Base-by-base conservation (phyloP, 345 rosid genomes). In the Murraya paniculata region DNA sequence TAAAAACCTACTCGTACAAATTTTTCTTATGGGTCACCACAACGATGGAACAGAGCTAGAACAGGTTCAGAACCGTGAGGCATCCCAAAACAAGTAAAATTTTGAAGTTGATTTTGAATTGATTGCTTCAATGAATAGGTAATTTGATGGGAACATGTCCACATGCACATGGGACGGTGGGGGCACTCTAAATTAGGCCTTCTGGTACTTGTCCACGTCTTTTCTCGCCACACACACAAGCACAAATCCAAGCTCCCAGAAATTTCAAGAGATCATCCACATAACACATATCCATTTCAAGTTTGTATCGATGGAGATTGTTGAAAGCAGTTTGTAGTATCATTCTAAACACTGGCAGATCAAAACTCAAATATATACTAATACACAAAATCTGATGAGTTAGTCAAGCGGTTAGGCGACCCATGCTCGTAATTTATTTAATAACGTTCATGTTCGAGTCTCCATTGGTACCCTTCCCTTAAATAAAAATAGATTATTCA, bases 151-250 rank as follows among this genome's bases (percentile, higher is more conserved):
- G 72, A 79, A 78, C 88, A 81, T 25, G 36, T 38, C 55, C 86
- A 80, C 85, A 85, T 81, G 91, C 88, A 80, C 76, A 82, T 79
- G 88, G 89, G 89, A 77, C 83, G 78, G 76, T 74, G 77, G 68
- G 78, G 85, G 68, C 58, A 35, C 64, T 73, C 80, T 55, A 58
- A 56, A 72, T 80, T 80, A 78, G 86, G 81, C 41, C 82, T 70
- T 75, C 83, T n/a, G 87, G 79, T 88, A 78, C 72, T 79, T 88
- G 87, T 81, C 86, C 74, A 59, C 76, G 48, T 81, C 82, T 36
- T 19, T 64, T 33, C 57, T 60, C 21, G 30, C 16, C 31, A 9
- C 65, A 27, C 65, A 7, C 31, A 16, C 31, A 25, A 11, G 27
- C 64, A 60, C 33, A 60, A 27, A 30, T 7, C 14, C 24, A 8